phyloP scores from a whole-genome alignment of 1,284 basidiomycete genomes.

The Phenoliferia sp. region DNA sequence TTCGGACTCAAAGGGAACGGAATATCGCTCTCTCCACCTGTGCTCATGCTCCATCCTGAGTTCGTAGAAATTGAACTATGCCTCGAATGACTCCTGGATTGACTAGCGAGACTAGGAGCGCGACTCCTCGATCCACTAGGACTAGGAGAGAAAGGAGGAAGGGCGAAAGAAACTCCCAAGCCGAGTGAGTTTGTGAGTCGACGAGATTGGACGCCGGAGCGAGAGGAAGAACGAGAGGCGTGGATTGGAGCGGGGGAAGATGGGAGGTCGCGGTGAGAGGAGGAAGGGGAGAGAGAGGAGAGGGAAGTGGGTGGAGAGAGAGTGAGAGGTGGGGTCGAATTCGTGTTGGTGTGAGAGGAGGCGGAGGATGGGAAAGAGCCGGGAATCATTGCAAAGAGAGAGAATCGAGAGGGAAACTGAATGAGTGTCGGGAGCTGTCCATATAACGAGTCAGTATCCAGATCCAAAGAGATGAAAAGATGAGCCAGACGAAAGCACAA shows the following conservation, averaged over 20 bases:
- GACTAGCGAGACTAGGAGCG: background rate
- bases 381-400: background rate
- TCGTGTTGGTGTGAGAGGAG: background rate
- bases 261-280: background rate
- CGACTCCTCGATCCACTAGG: background rate
- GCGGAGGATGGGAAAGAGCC: background rate
- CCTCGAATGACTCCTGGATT: too few relatives aligned
- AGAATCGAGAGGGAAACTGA: too few relatives aligned
- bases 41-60: background rate
- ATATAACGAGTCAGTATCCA: too few relatives aligned
- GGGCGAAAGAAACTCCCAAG: conserved; percentile 6
- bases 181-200: background rate
- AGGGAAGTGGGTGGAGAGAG: background rate
- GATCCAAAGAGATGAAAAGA: too few relatives aligned
- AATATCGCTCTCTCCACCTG: background rate
- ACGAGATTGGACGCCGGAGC: background rate
- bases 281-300: background rate
- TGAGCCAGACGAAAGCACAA: too few relatives aligned
- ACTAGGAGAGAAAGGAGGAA: conserved; percentile 5
- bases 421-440: too few relatives aligned
- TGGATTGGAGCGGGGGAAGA: background rate
- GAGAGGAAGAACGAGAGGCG: background rate
- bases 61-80: background rate
- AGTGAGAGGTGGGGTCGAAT: background rate
- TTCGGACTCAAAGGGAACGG: background rate